Conservation (phyloP, 495 filamentous ascomycete genomes). For the Haplographium delicatum region DNA sequence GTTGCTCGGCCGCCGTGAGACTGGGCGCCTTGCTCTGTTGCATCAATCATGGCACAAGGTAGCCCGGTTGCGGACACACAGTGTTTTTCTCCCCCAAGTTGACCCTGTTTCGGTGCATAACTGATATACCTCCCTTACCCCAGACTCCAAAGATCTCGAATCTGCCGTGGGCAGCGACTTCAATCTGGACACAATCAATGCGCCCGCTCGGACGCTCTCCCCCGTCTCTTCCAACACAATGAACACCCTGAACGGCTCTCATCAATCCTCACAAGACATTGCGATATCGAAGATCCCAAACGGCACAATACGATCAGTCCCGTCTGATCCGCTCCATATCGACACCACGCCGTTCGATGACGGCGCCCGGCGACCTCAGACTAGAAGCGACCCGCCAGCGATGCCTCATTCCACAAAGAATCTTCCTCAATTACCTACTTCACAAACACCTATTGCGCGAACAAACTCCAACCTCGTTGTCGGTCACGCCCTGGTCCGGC, state of each 20-base stretch:
- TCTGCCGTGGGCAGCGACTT: conserved; percentile 1
- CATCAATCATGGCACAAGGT: not conserved
- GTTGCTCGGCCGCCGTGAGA: not conserved
- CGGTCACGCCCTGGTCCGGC: conserved; percentile 14
- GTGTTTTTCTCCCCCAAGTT: not conserved
- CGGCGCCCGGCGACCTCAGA: not conserved
- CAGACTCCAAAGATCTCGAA: not conserved
- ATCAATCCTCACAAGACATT: not conserved
- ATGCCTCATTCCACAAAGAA: conserved; percentile 13
- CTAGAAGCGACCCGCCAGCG: conserved; percentile 4
- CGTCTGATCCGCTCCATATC: conserved; percentile 11
- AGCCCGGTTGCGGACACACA: not conserved
- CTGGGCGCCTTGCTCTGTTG: not conserved
- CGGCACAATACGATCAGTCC: conserved; percentile 14
- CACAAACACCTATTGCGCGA: conserved; percentile 8
- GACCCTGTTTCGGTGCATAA: not conserved
- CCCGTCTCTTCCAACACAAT: conserved; percentile 21
- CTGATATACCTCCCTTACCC: not conserved
- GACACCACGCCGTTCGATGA: conserved; percentile 7
- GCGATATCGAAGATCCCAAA: conserved; percentile 14
- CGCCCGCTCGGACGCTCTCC: conserved; percentile 11
- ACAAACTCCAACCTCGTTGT: conserved; percentile 19
- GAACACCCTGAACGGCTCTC: conserved; percentile 16
- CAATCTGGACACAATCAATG: conserved; percentile 1
- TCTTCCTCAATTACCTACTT: not conserved